phyloP scores from a whole-genome alignment of 108 stramenopile species.

The Nannochloropsis granulata region DNA sequence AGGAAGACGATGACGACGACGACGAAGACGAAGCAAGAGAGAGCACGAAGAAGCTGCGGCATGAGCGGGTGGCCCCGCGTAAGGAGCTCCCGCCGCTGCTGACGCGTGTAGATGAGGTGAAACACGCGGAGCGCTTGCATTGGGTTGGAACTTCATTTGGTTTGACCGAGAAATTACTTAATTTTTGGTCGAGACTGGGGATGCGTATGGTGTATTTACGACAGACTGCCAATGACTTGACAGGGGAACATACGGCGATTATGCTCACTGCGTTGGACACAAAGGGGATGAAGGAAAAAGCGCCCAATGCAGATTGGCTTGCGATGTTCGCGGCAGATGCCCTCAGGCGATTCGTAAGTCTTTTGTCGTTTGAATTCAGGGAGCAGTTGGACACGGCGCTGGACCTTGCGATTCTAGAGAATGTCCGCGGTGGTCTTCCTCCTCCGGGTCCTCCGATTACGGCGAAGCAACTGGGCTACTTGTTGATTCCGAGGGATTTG shows the following conservation, averaged over 20 bases:
- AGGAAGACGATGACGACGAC: conserved; percentile 16
- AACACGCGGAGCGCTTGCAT: conserved; percentile 70
- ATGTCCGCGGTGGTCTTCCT: background rate
- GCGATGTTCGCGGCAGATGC: conserved; percentile 77
- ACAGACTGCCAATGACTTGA: conserved; percentile 93
- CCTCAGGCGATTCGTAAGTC: conserved; percentile 57
- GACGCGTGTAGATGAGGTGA: conserved; percentile 38
- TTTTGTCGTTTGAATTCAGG: conserved; percentile 69
- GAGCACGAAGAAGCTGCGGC: conserved; percentile 29
- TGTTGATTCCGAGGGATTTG: conserved; percentile 81
- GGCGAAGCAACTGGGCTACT: conserved; percentile 57
- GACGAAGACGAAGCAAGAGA: background rate
- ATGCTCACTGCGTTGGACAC: conserved; percentile 70
- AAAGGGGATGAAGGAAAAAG: conserved; percentile 30
- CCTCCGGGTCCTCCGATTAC: background rate
- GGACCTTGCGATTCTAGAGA: background rate
- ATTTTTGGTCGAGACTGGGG: conserved; percentile 76
- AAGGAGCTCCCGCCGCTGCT: conserved; percentile 91
- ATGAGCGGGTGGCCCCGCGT: conserved; percentile 68
- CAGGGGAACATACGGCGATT: conserved; percentile 79
- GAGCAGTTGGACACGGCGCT: background rate
- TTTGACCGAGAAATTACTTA: conserved; percentile 67
- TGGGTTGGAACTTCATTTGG: conserved; percentile 95
- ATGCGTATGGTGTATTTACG: conserved; percentile 84
- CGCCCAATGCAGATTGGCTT: conserved; percentile 72